Evolutionary conservation across 2,329 filamentous ascomycete genomes (phyloP), one percentile per base, ranked within the genome.

Genomic region (Drechslerella coelobrocha): DNA sequence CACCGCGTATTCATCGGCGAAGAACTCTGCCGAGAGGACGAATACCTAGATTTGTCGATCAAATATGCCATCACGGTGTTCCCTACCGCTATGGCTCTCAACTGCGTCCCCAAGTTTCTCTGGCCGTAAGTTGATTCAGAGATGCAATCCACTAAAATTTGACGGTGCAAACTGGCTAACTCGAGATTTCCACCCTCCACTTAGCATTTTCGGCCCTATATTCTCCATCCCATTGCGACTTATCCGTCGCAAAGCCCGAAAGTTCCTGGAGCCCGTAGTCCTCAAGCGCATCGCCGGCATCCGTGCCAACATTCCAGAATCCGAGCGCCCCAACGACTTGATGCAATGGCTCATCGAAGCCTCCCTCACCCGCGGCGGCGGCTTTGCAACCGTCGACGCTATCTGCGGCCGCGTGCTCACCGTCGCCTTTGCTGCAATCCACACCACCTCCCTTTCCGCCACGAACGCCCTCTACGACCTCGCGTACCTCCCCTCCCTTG

Each of bases 1-100:
- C 82, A 82, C 2, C 78, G 80, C 9, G 76, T 83, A 26, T 84
- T 84, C 55, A 78, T 84, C 26, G 82, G 82, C 3, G 75, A 80
- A 0, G 81, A 83, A 55, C 78, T 83, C 0, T 82, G 81, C 72
- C 81, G 79, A 29, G 74, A 78, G 2, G 80, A 81, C 39, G 77
- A 78, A 24, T 84, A 83, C 73, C 74, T 83, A 1, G 78, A 83
- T 39, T 78, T 80, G 3, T 78, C 80, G n/a, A 82, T 83, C 65
- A 81, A 81, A 73, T 83, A 82, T 74, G 83, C 82, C 6, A 57
- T 81, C 14, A 79, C 81, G 21, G 61, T 83, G 2, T 78, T 81
- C 73, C 74, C 61, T 0, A 80, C 80, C 0, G 76, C 43, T 21
- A 60, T 72, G 59, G 19, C 48, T 21, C 24, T 71, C 23, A 71